Base-by-base conservation (phyloP, 2,329 filamentous ascomycete species). In the Nothophaeocryptopus gaeumannii region DNA sequence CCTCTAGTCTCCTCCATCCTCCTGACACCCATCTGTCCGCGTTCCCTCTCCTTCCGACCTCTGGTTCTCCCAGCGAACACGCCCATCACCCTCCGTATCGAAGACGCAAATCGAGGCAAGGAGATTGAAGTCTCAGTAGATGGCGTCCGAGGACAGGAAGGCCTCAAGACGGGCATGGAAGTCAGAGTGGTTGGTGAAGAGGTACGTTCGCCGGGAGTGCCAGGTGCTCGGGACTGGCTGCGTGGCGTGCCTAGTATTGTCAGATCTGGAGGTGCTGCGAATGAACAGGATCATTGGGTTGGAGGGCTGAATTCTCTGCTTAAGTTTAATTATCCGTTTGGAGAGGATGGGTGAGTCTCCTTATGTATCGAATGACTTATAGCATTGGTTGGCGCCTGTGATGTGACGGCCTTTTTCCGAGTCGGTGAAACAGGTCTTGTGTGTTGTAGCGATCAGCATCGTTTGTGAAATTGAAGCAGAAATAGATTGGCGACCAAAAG, bases 291-390 rank as follows among this genome's bases (percentile, higher is more conserved):
- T 69, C 89, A 92, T 13, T 99, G 93, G 93, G 92, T 99, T 2
- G 92, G 92, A 1, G 92, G 93, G 0, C 71, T 99, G 65, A 99
- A 96, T 66, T 89, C 89, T 8, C 68, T 97, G 63, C 73, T 99
- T 60, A 99, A 99, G 74, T 99, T 97, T 68, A 99, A 99, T 69
- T 89, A 96, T 72, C 91, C 92, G 0, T 97, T 97, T 76, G 93
- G 93, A 1, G 85, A 86, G 62, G 77, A 77, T 32, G 46, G 49
- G 20, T 51, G 34, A 36, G 13, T n/a, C 34, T n/a, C n/a, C n/a
- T n/a, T n/a, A n/a, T n/a, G n/a, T n/a, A n/a, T n/a, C n/a, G n/a
- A n/a, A n/a, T n/a, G n/a, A n/a, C n/a, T n/a, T n/a, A n/a, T n/a
- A n/a, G n/a, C n/a, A n/a, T n/a, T n/a, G n/a, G n/a, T n/a, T n/a